Conservation (phyloP, 1,139 yeast species). For the Pichia sp. region DNA sequence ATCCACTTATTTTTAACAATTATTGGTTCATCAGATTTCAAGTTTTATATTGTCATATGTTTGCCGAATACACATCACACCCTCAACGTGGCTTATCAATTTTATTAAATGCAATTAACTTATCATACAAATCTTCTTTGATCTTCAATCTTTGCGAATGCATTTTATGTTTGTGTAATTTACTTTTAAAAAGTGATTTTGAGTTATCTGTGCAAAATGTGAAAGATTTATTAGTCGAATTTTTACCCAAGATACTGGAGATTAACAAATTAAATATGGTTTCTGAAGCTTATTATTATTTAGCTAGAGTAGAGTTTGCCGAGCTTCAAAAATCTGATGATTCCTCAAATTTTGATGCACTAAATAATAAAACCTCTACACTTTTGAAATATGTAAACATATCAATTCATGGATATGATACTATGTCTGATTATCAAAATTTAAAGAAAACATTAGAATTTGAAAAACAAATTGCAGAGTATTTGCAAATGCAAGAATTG, state of each 20-base stretch:
- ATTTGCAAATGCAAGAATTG: constrained; percentile 4
- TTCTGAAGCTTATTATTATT: constrained; percentile 36
- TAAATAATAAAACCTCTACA: constrained; percentile 13
- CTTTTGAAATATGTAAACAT: constrained; percentile 36
- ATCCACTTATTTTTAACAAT: constrained; percentile 31
- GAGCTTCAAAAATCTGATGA: background rate
- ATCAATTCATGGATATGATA: constrained; percentile 41
- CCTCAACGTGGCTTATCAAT: constrained; percentile 40
- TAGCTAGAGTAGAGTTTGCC: constrained; percentile 29
- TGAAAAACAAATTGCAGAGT: constrained; percentile 26
- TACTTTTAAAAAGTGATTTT: constrained; percentile 33
- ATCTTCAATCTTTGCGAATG: constrained; percentile 38
- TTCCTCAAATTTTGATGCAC: constrained; percentile 8
- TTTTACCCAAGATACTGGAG: constrained; percentile 39
- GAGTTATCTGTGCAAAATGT: constrained; percentile 32
- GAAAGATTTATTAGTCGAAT: constrained; percentile 31
- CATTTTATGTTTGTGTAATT: constrained; percentile 34
- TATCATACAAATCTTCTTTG: constrained; percentile 39
- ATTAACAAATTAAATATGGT: constrained; percentile 33
- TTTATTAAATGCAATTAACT: constrained; percentile 39
- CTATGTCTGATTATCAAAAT: constrained; percentile 32
- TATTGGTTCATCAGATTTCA: constrained; percentile 40
- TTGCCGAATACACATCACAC: constrained; percentile 33
- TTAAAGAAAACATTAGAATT: constrained; percentile 31
- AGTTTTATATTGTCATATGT: constrained; percentile 39